Conservation (phyloP, 1,284 basidiomycete species). For the Ceratobasidium sp. region DNA sequence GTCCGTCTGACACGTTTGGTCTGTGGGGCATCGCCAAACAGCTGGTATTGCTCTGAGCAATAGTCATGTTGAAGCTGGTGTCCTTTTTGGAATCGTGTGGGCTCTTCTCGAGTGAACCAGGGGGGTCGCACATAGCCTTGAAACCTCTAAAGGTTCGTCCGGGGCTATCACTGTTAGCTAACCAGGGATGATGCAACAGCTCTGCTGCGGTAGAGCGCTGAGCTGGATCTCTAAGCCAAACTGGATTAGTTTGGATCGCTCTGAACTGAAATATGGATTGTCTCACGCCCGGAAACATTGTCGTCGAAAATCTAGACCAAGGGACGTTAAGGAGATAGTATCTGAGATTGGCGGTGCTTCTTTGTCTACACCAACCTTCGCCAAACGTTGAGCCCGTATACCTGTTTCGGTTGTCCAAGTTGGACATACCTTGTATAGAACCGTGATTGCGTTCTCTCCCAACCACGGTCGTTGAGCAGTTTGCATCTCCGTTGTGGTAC, state of each 20-base stretch:
- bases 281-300: constrained; percentile 90
- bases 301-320: constrained; percentile 86
- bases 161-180: constrained; percentile 71
- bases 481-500: constrained; percentile 98
- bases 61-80: no score
- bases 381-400: no score
- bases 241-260: constrained; percentile 7
- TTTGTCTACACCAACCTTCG: constrained; percentile 81
- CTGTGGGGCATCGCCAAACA: no score
- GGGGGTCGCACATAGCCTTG: neutral
- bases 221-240: constrained; percentile 72
- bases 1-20: no score
- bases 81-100: no score
- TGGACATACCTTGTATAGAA: constrained; percentile 92
- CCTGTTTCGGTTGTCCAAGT: no score
- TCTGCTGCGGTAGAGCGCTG: constrained; percentile 85
- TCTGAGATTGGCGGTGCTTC: constrained; percentile 88
- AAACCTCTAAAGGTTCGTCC: constrained; percentile 76
- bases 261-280: neutral
- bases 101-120: no score
- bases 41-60: no score
- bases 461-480: constrained; percentile 93
- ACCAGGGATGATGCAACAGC: constrained; percentile 84
- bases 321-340: constrained; percentile 74
- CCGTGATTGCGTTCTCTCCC: constrained; percentile 86